These are phyloP conservation scores for Oligophagozyma castellii DNA, from an alignment of 1,139 yeast species.

Conservation along the genomic window DNA sequence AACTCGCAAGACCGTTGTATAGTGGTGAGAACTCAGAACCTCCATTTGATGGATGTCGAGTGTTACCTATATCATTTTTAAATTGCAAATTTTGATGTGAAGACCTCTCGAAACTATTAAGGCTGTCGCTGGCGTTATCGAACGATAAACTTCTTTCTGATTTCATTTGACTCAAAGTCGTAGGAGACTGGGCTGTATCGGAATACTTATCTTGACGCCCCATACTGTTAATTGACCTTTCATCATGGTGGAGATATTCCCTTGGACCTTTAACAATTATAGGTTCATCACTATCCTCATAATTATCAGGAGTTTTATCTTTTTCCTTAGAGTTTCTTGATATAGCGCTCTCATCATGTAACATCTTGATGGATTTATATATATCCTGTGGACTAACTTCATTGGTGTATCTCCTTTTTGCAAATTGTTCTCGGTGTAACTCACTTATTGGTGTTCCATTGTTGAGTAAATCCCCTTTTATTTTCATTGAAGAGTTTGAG, in stretches of 20 bases:
- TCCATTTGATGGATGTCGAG: too few species aligned
- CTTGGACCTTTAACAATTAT: conserved; percentile 68
- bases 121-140: too few species aligned
- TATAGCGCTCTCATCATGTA: conserved; percentile 36
- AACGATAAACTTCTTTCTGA: conserved; percentile 20
- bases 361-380: conserved; percentile 68
- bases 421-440: conserved; percentile 21
- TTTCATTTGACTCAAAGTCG: conserved; percentile 24
- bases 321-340: too few species aligned
- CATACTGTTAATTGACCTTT: not conserved
- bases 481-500: not conserved
- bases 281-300: conserved; percentile 63
- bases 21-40: too few species aligned
- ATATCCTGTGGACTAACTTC: conserved; percentile 72
- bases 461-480: conserved; percentile 1
- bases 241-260: conserved; percentile 30
- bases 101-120: too few species aligned
- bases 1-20: too few species aligned
- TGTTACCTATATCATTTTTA: conserved; percentile 2
- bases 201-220: too few species aligned
- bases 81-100: too few species aligned
- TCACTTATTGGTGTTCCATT: too few species aligned
- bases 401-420: conserved; percentile 26
- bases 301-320: too few species aligned
- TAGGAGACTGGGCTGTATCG: too few species aligned